These are phyloP conservation scores for Xerocomellus amylosporus DNA, from an alignment of 768 basidiomycete genomes.

Conservation along the genomic window DNA sequence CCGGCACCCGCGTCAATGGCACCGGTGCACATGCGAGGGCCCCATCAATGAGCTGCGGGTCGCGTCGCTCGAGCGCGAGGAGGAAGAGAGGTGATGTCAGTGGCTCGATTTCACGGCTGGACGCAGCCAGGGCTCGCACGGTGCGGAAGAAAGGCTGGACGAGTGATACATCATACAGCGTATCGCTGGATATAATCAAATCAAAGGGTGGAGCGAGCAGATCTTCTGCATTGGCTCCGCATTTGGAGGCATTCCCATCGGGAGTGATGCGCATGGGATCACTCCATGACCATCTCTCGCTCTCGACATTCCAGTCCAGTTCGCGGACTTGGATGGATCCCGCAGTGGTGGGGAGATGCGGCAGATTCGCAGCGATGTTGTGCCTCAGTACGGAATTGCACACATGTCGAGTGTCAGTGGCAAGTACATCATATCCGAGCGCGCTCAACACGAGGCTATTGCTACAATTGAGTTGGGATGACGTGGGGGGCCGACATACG, in stretches of 20 bases:
- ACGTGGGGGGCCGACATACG: constrained; percentile 29
- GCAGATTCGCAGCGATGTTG: constrained; percentile 57
- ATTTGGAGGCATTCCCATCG: constrained; percentile 30
- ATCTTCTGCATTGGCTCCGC: constrained; percentile 15
- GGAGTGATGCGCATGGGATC: constrained; percentile 31
- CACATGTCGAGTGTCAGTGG: constrained; percentile 70
- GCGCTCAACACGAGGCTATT: constrained; percentile 59
- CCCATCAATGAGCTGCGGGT: constrained; percentile 58
- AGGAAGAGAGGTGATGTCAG: constrained; percentile 21
- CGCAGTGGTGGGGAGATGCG: constrained; percentile 29
- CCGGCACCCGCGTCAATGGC: constrained; percentile 53
- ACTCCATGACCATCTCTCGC: constrained; percentile 56
- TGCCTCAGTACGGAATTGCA: constrained; percentile 56
- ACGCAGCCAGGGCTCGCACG: constrained; percentile 49
- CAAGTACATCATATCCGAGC: constrained; percentile 73
- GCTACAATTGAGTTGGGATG: background rate
- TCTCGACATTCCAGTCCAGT: constrained; percentile 67
- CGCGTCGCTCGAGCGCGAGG: constrained; percentile 73
- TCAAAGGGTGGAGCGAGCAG: constrained; percentile 59
- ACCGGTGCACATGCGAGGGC: constrained; percentile 64
- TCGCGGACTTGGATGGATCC: constrained; percentile 57
- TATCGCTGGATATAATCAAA: constrained; percentile 81
- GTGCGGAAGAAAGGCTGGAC: constrained; percentile 69
- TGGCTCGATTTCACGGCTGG: background rate
- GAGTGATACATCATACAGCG: constrained; percentile 64